Conservation (phyloP, 2,329 filamentous ascomycete genomes). For the Phaeomoniella chlamydospora region DNA sequence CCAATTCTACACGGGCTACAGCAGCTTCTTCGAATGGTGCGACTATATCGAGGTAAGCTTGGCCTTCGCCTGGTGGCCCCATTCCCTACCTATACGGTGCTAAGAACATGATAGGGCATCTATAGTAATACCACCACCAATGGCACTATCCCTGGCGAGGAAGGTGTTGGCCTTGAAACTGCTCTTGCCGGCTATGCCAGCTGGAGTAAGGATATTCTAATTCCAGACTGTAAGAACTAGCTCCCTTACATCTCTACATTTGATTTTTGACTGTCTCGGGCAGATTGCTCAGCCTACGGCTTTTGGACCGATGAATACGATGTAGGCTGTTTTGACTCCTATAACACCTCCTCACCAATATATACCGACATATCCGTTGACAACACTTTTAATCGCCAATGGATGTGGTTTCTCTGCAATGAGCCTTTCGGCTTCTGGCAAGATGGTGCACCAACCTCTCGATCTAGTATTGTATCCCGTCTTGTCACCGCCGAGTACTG, state of each 20-base stretch:
- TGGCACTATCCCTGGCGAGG: constrained; percentile 16
- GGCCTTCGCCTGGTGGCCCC: no score
- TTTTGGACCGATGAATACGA: constrained; percentile 25
- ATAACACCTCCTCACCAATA: constrained; percentile 33
- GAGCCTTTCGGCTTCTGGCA: constrained; percentile 47
- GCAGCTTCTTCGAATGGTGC: constrained; percentile 30
- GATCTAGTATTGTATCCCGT: constrained; percentile 36
- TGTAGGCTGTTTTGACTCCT: constrained; percentile 38
- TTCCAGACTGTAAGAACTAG: constrained; percentile 32
- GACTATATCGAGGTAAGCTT: constrained; percentile 33
- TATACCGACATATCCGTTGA: constrained; percentile 34
- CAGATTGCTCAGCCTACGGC: constrained; percentile 32
- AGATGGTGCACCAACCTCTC: constrained; percentile 32
- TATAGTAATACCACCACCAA: constrained; percentile 12
- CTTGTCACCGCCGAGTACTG: constrained; percentile 37
- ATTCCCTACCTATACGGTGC: no score
- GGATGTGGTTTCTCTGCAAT: constrained; percentile 49
- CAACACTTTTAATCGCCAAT: constrained; percentile 37
- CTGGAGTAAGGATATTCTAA: constrained; percentile 32
- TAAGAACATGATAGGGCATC: no score
- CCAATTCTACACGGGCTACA: constrained; percentile 34
- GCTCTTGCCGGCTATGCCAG: constrained; percentile 37
- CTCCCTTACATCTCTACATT: background rate
- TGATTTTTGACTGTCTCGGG: background rate
- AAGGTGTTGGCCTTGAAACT: constrained; percentile 38